Evolutionary conservation across 179 eudicot species (phyloP).

Genomic region (Carnegiea gigantea): DNA sequence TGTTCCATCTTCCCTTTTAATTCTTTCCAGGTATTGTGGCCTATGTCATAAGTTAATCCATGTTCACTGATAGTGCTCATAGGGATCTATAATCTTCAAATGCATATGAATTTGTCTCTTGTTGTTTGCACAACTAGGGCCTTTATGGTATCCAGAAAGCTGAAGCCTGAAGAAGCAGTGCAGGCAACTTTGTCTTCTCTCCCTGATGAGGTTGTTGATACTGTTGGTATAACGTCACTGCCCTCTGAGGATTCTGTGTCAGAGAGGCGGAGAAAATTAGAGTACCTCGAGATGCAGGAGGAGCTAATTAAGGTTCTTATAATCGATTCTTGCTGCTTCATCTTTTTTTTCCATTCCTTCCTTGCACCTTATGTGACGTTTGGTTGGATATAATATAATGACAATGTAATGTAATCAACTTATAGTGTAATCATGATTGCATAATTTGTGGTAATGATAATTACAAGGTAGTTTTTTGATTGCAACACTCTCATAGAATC

Average conservation of each 20-base stretch:
- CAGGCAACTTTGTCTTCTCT: slow-evolving; percentile 88
- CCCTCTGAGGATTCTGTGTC: slow-evolving; percentile 92
- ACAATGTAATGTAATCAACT: too few species aligned
- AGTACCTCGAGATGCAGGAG: slow-evolving; percentile 89
- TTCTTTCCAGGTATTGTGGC: slow-evolving; percentile 65
- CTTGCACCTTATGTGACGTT: too few species aligned
- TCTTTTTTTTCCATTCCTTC: not conserved
- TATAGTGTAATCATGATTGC: too few species aligned
- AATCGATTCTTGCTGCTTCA: not conserved
- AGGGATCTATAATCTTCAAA: not conserved
- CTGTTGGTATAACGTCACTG: slow-evolving; percentile 76
- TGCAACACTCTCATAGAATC: too few species aligned
- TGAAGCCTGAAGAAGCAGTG: slow-evolving; percentile 83
- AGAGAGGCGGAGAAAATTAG: slow-evolving; percentile 85
- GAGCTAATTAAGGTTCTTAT: slow-evolving; percentile 79
- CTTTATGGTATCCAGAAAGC: slow-evolving; percentile 69
- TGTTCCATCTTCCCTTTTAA: slow-evolving; percentile 79
- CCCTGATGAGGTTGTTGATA: slow-evolving; percentile 94
- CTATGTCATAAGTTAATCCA: not conserved
- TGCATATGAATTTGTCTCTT: not conserved
- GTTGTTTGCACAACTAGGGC: slow-evolving; percentile 43
- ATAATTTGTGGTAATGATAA: too few species aligned
- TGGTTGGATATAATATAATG: too few species aligned
- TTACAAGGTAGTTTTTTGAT: too few species aligned
- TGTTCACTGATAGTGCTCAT: not conserved